Evolutionary conservation across 106 monocot species (phyloP).

Genomic region (Xerophyta viscosa): DNA sequence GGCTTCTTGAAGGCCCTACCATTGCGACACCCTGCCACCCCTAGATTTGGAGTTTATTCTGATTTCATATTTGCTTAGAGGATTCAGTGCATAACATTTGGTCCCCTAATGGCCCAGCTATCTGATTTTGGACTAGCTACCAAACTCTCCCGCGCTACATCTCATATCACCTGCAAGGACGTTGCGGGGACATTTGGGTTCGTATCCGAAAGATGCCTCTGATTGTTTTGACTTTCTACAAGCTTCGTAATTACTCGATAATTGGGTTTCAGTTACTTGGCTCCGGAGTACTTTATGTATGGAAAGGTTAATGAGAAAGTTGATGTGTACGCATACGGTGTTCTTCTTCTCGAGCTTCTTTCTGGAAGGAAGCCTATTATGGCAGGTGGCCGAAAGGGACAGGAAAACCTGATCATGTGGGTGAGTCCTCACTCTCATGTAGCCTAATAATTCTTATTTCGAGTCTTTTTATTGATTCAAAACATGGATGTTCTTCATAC

Average conservation of each 20-base stretch:
- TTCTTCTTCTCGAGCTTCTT: constrained; percentile 9
- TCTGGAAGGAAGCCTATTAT: constrained; percentile 3
- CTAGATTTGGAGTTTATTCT: no score
- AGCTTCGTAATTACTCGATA: no score
- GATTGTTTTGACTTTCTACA: no score
- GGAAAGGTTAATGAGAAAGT: constrained; percentile 7
- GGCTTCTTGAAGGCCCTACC: no score
- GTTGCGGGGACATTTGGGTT: constrained; percentile 8
- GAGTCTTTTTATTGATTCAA: no score
- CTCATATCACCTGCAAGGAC: neutral
- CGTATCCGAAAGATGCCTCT: no score
- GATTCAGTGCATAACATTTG: no score
- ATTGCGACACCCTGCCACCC: no score
- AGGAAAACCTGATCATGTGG: constrained; percentile 5
- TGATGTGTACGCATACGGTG: constrained; percentile 10
- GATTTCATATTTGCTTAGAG: no score
- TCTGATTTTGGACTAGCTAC: constrained; percentile 37
- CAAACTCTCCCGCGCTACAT: neutral
- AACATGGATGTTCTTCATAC: no score
- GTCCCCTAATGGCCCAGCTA: no score
- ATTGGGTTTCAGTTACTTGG: constrained; percentile 9
- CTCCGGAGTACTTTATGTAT: constrained; percentile 6
- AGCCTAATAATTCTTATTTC: no score
- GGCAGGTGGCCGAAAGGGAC: constrained; percentile 1
- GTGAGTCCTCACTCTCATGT: neutral